Evolutionary conservation across 2,329 filamentous ascomycete genomes (phyloP).

Genomic region (Lasiodiplodia sp.): DNA sequence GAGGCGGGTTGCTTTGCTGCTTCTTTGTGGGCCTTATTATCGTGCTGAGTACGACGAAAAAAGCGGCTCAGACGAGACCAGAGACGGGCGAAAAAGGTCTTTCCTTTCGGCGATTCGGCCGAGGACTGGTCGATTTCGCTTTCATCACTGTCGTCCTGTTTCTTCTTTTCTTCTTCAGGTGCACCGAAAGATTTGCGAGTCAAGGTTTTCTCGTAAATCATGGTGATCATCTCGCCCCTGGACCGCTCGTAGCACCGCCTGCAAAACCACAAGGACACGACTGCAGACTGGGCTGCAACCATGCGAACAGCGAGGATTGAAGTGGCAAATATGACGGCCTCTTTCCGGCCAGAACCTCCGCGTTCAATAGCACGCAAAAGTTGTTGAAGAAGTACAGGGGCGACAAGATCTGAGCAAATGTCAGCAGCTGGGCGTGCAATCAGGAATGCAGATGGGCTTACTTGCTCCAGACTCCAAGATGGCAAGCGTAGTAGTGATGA

Average conservation of each 20-base stretch:
- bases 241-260: conserved; percentile 84
- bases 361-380: conserved; percentile 72
- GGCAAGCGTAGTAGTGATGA: conserved; percentile 70
- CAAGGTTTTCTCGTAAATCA: conserved; percentile 81
- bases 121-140: background rate
- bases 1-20: conserved; percentile 68
- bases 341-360: conserved; percentile 53
- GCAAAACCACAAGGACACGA: conserved; percentile 82
- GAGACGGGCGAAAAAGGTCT: background rate
- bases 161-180: conserved; percentile 33
- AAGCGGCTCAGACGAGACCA: conserved; percentile 30
- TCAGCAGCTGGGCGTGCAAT: background rate
- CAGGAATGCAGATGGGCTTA: conserved; percentile 39
- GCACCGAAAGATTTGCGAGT: conserved; percentile 65
- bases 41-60: conserved; percentile 36
- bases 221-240: conserved; percentile 84
- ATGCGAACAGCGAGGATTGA: conserved; percentile 68
- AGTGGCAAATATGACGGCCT: conserved; percentile 70
- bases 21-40: conserved; percentile 35
- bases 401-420: conserved; percentile 47
- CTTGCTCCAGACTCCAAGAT: conserved; percentile 67
- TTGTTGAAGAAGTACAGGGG: conserved; percentile 75
- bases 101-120: background rate
- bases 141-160: conserved; percentile 1
- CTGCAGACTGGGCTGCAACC: conserved; percentile 68